Conservation (phyloP, 1,139 yeast genomes). For the Scheffersomyces insectosa region DNA sequence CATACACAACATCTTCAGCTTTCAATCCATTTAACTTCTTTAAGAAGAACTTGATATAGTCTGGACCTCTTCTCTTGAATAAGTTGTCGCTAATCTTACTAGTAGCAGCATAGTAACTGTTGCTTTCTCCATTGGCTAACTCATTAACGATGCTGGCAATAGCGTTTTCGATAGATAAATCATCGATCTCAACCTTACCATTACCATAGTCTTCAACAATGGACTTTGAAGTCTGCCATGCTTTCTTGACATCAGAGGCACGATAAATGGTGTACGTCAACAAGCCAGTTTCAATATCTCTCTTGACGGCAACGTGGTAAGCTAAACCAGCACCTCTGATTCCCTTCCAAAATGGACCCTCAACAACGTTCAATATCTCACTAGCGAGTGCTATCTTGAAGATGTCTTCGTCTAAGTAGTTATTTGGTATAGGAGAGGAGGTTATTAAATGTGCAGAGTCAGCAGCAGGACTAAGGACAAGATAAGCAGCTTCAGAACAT, state of each 20-base stretch:
- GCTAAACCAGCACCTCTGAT: conserved; percentile 96
- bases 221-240: conserved; percentile 65
- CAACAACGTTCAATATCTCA: conserved; percentile 80
- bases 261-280: conserved; percentile 71
- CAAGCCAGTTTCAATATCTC: conserved; percentile 66
- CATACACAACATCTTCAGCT: conserved; percentile 54
- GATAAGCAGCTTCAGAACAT: conserved; percentile 57
- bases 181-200: conserved; percentile 58
- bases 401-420: conserved; percentile 65
- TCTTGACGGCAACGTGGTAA: conserved; percentile 73
- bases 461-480: conserved; percentile 80
- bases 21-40: conserved; percentile 52
- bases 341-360: conserved; percentile 97
- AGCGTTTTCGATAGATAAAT: conserved; percentile 65
- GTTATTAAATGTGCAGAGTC: conserved; percentile 79
- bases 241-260: conserved; percentile 79
- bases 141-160: conserved; percentile 71
- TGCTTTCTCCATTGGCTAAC: conserved; percentile 66
- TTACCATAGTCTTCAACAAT: conserved; percentile 63
- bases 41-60: conserved; percentile 47
- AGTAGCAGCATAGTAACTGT: conserved; percentile 61
- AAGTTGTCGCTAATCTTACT: conserved; percentile 65
- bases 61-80: conserved; percentile 69
- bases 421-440: conserved; percentile 62
- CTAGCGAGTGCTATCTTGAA: conserved; percentile 73